A percentile compares a stretch with the other conserved stretches of the same genome.
phyloP scores from a whole-genome alignment of 805 yeast species.

The Kazachstania kunashirensis region DNA sequence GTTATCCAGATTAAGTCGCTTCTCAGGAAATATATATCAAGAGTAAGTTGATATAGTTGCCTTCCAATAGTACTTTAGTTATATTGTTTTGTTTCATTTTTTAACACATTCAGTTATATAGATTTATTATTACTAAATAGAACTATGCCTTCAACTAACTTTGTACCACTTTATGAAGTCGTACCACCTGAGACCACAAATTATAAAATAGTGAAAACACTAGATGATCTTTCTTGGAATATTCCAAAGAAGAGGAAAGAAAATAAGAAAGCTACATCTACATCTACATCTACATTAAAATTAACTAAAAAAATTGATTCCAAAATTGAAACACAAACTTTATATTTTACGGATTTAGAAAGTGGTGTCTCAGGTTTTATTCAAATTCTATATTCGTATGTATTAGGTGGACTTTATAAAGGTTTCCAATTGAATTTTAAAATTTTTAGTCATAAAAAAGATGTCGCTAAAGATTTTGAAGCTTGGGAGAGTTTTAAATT shows the following conservation, averaged over 20 bases:
- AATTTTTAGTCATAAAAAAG: conserved; percentile 23
- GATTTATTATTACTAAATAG: too few relatives aligned
- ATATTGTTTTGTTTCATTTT: too few relatives aligned
- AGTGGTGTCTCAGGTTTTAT: conserved; percentile 39
- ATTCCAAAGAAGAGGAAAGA: conserved; percentile 1
- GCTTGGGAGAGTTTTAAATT: conserved; percentile 43
- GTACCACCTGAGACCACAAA: conserved; percentile 1
- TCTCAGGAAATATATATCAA: too few relatives aligned
- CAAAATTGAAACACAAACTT: conserved; percentile 44
- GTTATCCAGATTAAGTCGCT: too few relatives aligned
- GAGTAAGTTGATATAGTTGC: too few relatives aligned
- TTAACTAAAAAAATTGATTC: conserved; percentile 3
- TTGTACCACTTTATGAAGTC: conserved; percentile 6
- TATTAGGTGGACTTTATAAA: conserved; percentile 41
- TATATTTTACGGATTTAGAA: conserved; percentile 40
- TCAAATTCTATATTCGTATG: conserved; percentile 43
- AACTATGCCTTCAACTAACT: conserved; percentile 3
- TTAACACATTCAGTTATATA: too few relatives aligned
- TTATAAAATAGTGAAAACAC: neutral
- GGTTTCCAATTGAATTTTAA: conserved; percentile 47
- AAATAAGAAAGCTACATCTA: neutral
- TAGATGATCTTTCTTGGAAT: conserved; percentile 5
- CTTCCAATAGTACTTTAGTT: too few relatives aligned
- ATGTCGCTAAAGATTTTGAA: conserved; percentile 23
- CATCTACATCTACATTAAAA: too few relatives aligned